A percentile compares a stretch with the other conserved stretches of the same genome.
These are phyloP conservation scores for Aspergillus sp. DNA, from an alignment of 2,329 filamentous ascomycete species.

Conservation along the genomic window DNA sequence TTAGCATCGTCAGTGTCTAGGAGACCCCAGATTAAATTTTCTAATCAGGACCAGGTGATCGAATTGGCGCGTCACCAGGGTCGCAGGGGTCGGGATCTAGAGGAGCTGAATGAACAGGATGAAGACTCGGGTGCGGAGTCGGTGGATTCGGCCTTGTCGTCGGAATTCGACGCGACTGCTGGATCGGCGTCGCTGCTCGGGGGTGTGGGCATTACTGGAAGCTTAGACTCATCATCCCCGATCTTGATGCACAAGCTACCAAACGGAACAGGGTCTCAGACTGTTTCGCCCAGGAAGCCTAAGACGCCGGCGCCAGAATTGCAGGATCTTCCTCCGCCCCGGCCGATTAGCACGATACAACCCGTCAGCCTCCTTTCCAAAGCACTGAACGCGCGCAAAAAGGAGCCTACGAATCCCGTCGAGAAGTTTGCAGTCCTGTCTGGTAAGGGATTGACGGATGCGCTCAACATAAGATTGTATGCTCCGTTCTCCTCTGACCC, in stretches of 20 bases:
- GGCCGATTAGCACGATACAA: conserved; percentile 58
- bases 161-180: conserved; percentile 53
- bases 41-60: conserved; percentile 35
- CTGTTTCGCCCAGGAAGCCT: conserved; percentile 52
- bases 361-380: conserved; percentile 58
- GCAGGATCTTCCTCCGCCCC: conserved; percentile 58
- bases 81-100: conserved; percentile 26
- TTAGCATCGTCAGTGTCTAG: conserved; percentile 53
- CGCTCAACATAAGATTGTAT: conserved; percentile 63
- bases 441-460: conserved; percentile 59
- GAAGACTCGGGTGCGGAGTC: conserved; percentile 49
- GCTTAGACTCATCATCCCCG: conserved; percentile 50
- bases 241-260: conserved; percentile 42
- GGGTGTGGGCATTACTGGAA: conserved; percentile 44
- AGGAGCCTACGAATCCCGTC: conserved; percentile 58
- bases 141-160: conserved; percentile 49
- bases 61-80: conserved; percentile 28
- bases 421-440: conserved; percentile 60
- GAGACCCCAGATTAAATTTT: conserved; percentile 51
- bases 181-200: conserved; percentile 58
- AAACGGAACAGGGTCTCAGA: conserved; percentile 30
- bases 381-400: conserved; percentile 55
- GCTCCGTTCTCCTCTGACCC: conserved; percentile 57
- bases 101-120: conserved; percentile 37
- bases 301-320: conserved; percentile 48